Percentiles rank a stretch among this genome's conserved stretches.
Conservation (phyloP, 129 eudicot genomes). For the Flaveria ramosissima region DNA sequence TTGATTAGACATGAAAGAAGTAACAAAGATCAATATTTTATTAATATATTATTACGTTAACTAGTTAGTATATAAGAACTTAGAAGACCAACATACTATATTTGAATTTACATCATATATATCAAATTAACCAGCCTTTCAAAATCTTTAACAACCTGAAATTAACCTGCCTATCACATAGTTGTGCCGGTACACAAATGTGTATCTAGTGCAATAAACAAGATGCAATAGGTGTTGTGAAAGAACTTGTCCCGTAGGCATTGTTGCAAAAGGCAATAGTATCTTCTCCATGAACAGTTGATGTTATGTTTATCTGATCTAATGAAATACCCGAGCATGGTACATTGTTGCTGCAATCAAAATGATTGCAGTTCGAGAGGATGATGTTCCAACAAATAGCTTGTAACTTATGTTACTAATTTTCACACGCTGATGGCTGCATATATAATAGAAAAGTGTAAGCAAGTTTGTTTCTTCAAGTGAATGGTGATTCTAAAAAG, state of each 20-base stretch:
- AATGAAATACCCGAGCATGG: slow-evolving; percentile 44
- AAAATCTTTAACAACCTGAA: not conserved
- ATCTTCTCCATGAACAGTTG: slow-evolving; percentile 11
- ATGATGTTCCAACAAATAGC: slow-evolving; percentile 44
- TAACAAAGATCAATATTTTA: not conserved
- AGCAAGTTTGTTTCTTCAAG: not conserved
- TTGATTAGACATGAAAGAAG: not conserved
- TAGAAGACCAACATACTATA: not conserved
- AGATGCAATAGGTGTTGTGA: slow-evolving; percentile 27
- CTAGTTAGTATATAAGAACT: not conserved
- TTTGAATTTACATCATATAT: not conserved
- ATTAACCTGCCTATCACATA: not conserved
- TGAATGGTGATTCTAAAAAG: not conserved
- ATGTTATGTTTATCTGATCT: slow-evolving; percentile 42
- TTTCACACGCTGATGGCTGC: slow-evolving; percentile 49
- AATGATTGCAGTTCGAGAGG: slow-evolving; percentile 35
- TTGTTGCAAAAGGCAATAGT: slow-evolving; percentile 35
- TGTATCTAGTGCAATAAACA: slow-evolving; percentile 35
- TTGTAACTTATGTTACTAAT: slow-evolving; percentile 43
- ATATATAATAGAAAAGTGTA: not conserved
- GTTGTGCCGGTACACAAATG: not conserved
- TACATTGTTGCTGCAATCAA: slow-evolving; percentile 44
- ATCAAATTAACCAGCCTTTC: not conserved
- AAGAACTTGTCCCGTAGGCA: slow-evolving; percentile 36
- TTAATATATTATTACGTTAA: not conserved